These are phyloP conservation scores for Avena atlantica DNA, from an alignment of 176 grass and related monocot genomes.

Conservation along the genomic window DNA sequence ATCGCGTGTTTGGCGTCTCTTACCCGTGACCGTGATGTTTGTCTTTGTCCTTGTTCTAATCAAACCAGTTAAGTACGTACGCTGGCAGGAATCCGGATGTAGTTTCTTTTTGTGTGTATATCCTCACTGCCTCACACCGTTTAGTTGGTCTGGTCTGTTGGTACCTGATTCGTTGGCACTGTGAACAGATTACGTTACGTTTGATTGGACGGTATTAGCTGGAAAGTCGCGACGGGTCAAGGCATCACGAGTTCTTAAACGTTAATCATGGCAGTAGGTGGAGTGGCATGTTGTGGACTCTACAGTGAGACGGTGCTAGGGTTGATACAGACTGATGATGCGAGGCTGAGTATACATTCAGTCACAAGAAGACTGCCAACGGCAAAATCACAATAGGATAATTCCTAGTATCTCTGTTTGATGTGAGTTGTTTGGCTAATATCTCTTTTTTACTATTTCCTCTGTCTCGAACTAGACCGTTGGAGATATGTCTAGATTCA, in stretches of 20 bases:
- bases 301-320: too few relatives aligned
- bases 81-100: neutral
- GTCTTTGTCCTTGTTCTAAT: neutral
- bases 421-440: too few relatives aligned
- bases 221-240: neutral
- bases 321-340: too few relatives aligned
- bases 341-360: too few relatives aligned
- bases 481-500: too few relatives aligned
- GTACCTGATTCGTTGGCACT: neutral
- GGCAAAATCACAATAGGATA: too few relatives aligned
- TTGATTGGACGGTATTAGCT: conserved; percentile 29
- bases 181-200: conserved; percentile 4
- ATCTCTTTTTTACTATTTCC: too few relatives aligned
- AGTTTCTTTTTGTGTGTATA: neutral
- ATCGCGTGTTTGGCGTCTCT: neutral
- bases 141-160: neutral
- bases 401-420: too few relatives aligned
- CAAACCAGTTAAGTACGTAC: neutral
- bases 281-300: neutral
- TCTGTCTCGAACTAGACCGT: too few relatives aligned
- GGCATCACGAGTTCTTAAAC: neutral
- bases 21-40: conserved; percentile 35
- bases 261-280: conserved; percentile 4
- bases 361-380: too few relatives aligned
- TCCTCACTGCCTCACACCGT: neutral